Evolutionary conservation across 139 green algal genomes (phyloP).

Genomic region (Microglena sp.): DNA sequence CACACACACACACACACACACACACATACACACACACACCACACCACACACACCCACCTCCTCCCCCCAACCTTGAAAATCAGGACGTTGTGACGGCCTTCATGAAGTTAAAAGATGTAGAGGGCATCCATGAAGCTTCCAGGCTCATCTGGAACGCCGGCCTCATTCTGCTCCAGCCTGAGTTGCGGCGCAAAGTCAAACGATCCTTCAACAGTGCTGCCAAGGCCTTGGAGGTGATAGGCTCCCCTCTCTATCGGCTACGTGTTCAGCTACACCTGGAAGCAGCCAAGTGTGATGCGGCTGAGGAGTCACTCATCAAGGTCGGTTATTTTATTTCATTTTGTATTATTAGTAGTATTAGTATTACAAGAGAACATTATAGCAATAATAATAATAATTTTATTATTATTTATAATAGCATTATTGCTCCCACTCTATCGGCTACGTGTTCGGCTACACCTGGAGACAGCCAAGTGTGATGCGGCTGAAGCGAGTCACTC

Average conservation of each 20-base stretch:
- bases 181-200: constrained; percentile 26
- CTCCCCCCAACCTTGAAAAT: not conserved
- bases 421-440: constrained; percentile 31
- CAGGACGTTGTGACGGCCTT: constrained; percentile 30
- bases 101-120: constrained; percentile 37
- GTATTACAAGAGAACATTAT: no score
- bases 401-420: no score
- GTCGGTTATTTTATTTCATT: no score
- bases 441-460: constrained; percentile 40
- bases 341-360: no score
- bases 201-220: constrained; percentile 38
- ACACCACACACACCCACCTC: no score
- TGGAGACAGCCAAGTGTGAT: constrained; percentile 51
- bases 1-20: no score
- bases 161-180: constrained; percentile 44
- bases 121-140: constrained; percentile 41
- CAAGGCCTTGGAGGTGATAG: constrained; percentile 37
- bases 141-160: constrained; percentile 51
- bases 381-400: no score
- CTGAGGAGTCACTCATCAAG: constrained; percentile 45
- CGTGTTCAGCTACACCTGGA: constrained; percentile 49
- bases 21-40: no score
- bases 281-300: constrained; percentile 43
- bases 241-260: constrained; percentile 33
- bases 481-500: constrained; percentile 36